phyloP scores from a whole-genome alignment of 23 red algal genomes.

The Gracilaria vermiculophylla region DNA sequence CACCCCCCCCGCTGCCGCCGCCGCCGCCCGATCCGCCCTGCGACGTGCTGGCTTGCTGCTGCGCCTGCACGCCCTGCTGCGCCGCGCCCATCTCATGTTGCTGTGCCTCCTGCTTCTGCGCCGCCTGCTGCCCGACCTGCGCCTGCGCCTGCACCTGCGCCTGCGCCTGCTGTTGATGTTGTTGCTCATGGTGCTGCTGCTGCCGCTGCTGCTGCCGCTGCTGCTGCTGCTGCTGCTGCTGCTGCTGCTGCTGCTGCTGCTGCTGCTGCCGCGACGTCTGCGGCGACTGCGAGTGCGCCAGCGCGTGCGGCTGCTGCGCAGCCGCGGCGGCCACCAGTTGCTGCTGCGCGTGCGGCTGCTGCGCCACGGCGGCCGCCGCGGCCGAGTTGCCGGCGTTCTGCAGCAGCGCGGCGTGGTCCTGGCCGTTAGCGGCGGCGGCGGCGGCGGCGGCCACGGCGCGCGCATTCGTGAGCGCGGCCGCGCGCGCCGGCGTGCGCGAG shows the following conservation, averaged over 20 bases:
- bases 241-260: neutral
- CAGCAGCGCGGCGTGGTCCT: neutral
- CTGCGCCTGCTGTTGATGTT: neutral
- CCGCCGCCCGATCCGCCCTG: neutral
- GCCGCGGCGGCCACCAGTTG: neutral
- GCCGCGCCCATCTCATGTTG: neutral
- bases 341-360: neutral
- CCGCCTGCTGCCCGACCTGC: neutral
- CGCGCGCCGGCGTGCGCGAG: neutral
- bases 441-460: neutral
- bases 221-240: neutral
- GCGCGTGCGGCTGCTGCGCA: neutral
- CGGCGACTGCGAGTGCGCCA: neutral
- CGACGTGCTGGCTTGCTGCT: neutral
- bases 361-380: neutral
- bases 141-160: too few species aligned
- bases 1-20: neutral
- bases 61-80: neutral
- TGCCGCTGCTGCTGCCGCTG: neutral
- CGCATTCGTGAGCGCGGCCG: neutral
- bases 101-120: neutral
- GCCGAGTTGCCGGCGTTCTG: neutral
- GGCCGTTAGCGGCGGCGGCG: neutral
- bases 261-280: neutral
- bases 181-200: neutral